phyloP scores from a whole-genome alignment of 352 stramenopile species.

The Plasmopara muralis region DNA sequence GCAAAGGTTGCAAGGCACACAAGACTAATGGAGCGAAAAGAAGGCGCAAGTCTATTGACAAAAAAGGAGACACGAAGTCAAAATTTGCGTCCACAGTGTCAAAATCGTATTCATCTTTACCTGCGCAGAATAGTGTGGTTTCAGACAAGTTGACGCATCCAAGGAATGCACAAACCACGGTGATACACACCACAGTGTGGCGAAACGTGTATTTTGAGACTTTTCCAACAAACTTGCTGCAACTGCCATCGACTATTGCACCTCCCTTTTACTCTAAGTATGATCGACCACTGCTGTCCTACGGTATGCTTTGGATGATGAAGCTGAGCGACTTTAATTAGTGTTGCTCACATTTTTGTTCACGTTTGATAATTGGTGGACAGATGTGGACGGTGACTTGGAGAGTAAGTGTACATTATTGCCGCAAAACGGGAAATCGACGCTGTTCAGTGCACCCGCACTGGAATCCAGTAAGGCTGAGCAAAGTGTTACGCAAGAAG shows the following conservation, averaged over 20 bases:
- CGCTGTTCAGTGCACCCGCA: slow-evolving; percentile 22
- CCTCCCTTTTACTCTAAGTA: slow-evolving; percentile 25
- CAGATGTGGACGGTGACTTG: slow-evolving; percentile 42
- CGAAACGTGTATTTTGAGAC: slow-evolving; percentile 34
- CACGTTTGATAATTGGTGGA: neutral
- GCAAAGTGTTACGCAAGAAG: slow-evolving; percentile 26
- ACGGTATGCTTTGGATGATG: slow-evolving; percentile 24
- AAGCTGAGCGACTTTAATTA: neutral
- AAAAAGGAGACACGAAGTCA: slow-evolving; percentile 13
- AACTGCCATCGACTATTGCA: slow-evolving; percentile 8
- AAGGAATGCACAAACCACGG: slow-evolving; percentile 31
- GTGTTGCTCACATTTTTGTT: too few species aligned
- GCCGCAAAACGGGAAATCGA: slow-evolving; percentile 37
- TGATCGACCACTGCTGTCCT: slow-evolving; percentile 32
- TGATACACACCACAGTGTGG: slow-evolving; percentile 44
- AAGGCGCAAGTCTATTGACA: slow-evolving; percentile 10
- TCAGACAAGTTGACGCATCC: slow-evolving; percentile 25
- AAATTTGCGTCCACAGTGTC: slow-evolving; percentile 17
- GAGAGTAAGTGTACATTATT: slow-evolving; percentile 42
- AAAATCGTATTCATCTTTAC: neutral
- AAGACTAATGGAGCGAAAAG: slow-evolving; percentile 9
- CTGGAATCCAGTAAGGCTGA: slow-evolving; percentile 9
- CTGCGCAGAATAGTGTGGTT: slow-evolving; percentile 12
- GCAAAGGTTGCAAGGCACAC: slow-evolving; percentile 12
- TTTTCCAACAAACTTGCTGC: slow-evolving; percentile 29